phyloP scores from a whole-genome alignment of 1,284 basidiomycete genomes.

The Trichosporon asahii region DNA sequence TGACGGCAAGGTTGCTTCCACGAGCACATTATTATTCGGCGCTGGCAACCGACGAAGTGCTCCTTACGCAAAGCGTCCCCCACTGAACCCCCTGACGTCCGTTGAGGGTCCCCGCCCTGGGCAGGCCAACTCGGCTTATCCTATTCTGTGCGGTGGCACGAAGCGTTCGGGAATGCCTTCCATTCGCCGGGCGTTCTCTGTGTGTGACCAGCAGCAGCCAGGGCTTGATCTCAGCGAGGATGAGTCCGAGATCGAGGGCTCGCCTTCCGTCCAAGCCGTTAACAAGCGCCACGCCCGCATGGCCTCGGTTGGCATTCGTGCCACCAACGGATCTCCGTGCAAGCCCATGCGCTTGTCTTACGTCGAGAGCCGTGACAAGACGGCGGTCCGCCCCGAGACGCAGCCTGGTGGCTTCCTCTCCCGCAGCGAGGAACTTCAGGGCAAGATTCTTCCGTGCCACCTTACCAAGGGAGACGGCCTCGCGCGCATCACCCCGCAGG shows the following conservation, averaged over 20 bases:
- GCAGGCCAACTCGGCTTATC: constrained; percentile 42
- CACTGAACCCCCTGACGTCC: constrained; percentile 26
- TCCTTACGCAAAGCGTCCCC: constrained; percentile 33
- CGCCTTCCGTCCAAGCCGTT: constrained; percentile 35
- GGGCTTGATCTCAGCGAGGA: constrained; percentile 34
- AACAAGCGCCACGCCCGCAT: constrained; percentile 35
- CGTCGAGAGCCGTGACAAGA: constrained; percentile 15
- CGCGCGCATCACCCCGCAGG: constrained; percentile 79
- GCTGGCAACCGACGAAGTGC: constrained; percentile 30
- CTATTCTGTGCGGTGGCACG: constrained; percentile 37
- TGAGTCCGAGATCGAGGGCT: constrained; percentile 43
- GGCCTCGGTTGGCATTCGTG: constrained; percentile 20
- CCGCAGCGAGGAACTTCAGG: constrained; percentile 77
- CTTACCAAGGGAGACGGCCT: constrained; percentile 90
- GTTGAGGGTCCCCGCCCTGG: constrained; percentile 21
- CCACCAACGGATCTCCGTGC: constrained; percentile 43
- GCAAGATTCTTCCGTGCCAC: constrained; percentile 91
- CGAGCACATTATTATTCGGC: constrained; percentile 40
- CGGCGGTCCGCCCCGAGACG: not conserved
- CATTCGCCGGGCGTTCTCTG: constrained; percentile 50
- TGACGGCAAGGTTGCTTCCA: constrained; percentile 39
- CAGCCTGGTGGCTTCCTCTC: constrained; percentile 5
- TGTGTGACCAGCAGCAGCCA: constrained; percentile 40
- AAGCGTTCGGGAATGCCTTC: constrained; percentile 18
- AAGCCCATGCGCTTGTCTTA: constrained; percentile 25